Base-by-base conservation (phyloP, 2,329 filamentous ascomycete species). In the Aspergillus pseudoviridinutans region DNA sequence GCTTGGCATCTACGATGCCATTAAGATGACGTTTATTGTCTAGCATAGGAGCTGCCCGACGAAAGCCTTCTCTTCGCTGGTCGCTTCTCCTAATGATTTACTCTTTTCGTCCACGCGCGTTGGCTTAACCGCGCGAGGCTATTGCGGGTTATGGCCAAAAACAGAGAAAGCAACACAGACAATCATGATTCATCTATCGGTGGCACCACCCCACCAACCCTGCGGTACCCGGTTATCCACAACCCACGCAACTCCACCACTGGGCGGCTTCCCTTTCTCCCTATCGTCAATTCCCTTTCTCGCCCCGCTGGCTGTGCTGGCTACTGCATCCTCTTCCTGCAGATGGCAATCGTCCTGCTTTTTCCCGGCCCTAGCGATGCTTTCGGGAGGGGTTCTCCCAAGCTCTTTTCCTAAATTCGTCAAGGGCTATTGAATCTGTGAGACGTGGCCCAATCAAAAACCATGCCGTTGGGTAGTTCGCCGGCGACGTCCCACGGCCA, bases 371-470 rank as follows among this genome's bases (percentile, higher is more conserved):
- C 64, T 66, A 68, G 64, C 64, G 63, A 68, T 64, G 58, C 53
- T 58, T 59, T 55, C 58, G 50, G 51, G 55, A 53, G 54, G 58
- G 58, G 51, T 55, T 58, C 62, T 55, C 60, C 60, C 56, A 56
- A 61, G 53, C 54, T 57, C 52, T 57, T 54, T 66, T 57, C 59
- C 59, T 64, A 66, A 62, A 42, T 57, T 56, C 61, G 57, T 65
- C 62, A 62, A 64, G 59, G 63, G 55, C 61, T 60, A 68, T 67
- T 67, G 67, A 65, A 61, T 61, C 68, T 61, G 61, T 64, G 68
- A 74, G 70, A 77, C 74, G 74, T 77, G 74, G 74, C 66, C 73
- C 74, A 76, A 76, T 76, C 61, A 69, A 57, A 68, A 57, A 35
- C 35, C 51, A 57, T 65, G 59, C 56, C 62, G 64, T 70, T 65